Evolutionary conservation across 345 rosid species (phyloP).

Genomic region (Balakata baccata): DNA sequence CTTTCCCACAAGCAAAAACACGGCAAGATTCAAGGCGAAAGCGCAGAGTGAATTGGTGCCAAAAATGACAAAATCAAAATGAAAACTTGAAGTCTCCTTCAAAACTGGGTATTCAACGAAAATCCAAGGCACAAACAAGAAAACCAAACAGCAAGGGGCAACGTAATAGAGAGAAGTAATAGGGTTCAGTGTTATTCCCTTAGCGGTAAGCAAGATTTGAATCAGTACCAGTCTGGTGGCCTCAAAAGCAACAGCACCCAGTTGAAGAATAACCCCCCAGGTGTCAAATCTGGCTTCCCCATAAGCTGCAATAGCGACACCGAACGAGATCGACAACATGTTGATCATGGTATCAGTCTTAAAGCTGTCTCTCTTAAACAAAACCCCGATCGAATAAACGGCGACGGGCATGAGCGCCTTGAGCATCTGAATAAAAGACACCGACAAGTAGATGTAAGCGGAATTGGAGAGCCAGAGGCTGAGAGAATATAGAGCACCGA

Average conservation of each 20-base stretch:
- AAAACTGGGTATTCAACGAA: conserved; percentile 74
- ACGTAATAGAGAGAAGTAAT: conserved; percentile 80
- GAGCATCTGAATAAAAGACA: conserved; percentile 94
- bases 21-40: conserved; percentile 87
- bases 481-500: conserved; percentile 85
- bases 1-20: conserved; percentile 90
- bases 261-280: conserved; percentile 84
- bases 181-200: conserved; percentile 78
- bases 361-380: conserved; percentile 59
- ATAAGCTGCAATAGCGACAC: conserved; percentile 84
- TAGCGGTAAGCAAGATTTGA: conserved; percentile 85
- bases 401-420: conserved; percentile 98
- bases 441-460: conserved; percentile 95
- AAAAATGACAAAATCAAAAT: conserved; percentile 76
- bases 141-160: conserved; percentile 82
- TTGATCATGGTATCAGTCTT: conserved; percentile 74
- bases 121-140: conserved; percentile 83
- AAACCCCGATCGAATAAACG: conserved; percentile 86
- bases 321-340: conserved; percentile 90
- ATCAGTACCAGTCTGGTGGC: conserved; percentile 89
- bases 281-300: conserved; percentile 89
- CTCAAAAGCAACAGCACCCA: conserved; percentile 91
- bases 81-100: conserved; percentile 75
- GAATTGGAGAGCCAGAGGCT: conserved; percentile 95
- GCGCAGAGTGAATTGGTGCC: conserved; percentile 92